Base-by-base conservation (phyloP, 139 green algal species). In the Marvania coccoides region DNA sequence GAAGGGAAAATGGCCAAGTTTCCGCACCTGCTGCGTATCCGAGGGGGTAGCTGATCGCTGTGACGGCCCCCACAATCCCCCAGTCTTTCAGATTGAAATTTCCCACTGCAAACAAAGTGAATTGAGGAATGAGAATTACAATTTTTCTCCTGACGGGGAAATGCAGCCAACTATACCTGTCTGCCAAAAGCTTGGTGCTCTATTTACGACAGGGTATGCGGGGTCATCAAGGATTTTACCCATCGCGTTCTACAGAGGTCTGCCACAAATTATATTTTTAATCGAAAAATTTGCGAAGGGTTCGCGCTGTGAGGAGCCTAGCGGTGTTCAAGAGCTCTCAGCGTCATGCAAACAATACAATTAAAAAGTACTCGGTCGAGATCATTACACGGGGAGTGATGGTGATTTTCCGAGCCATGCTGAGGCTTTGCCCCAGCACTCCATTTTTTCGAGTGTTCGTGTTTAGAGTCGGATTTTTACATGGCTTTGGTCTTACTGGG, bases 221-320 rank as follows among this genome's bases (percentile, higher is more conserved):
- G 72, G 65, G 57, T 71, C 65, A 31, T 70, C 58, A 1, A 79
- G 54, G 33, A 79, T 66, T 24, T 73, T 61, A 5, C 33, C 39
- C 58, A 69, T 70, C 29, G 61, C 28, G 7, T 29, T 54, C 51
- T 35, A 63, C 6, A 38, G 8, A 9, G 19, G 12, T 42, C 12
- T 59, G 51, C 9, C 34, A 59, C 9, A 12, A 12, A 42, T 29
- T 9, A 12, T 9, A 28, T 29, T 29, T 59, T 9, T 9, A 9
- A 42, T 23, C 12, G 9, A 9, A 59, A 23, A 12, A 59, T 42
- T 59, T 12, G 12, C 12, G 36, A 29, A 59, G 9, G 19, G 36
- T 59, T 29, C 12, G 12, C 51, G 9, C 9, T 59, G 36, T 59
- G 36, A 9, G n/a, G n/a, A n/a, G n/a, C n/a, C n/a, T n/a, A n/a